Evolutionary conservation across 2,329 filamentous ascomycete genomes (phyloP).

Genomic region (Aphanoascus verrucosus): DNA sequence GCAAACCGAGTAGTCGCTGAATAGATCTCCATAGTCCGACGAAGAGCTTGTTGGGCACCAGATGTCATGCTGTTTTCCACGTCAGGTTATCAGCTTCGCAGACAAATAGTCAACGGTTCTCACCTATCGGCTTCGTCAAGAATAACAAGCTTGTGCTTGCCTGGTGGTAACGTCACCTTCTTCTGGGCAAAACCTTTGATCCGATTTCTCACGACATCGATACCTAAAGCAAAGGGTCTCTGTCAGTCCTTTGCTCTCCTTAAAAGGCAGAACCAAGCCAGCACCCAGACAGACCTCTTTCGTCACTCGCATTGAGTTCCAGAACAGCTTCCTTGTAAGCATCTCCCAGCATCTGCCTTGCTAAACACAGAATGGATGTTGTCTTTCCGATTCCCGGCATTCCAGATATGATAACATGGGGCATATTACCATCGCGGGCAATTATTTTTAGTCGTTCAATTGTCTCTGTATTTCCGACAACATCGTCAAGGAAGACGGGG

Average conservation of each 20-base stretch:
- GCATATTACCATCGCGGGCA: slow-evolving; percentile 97
- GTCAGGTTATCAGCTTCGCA: neutral
- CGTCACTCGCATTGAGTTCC: slow-evolving; percentile 92
- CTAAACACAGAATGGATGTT: slow-evolving; percentile 85
- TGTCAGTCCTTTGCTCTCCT: neutral
- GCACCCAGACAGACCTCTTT: slow-evolving; percentile 51
- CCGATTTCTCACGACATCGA: slow-evolving; percentile 91
- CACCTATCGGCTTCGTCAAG: slow-evolving; percentile 89
- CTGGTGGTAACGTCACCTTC: slow-evolving; percentile 85
- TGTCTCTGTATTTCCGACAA: slow-evolving; percentile 95
- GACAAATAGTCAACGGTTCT: neutral
- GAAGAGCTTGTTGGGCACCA: slow-evolving; percentile 86
- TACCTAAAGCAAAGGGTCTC: slow-evolving; percentile 44
- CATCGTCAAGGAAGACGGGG: slow-evolving; percentile 86
- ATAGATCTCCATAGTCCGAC: slow-evolving; percentile 98
- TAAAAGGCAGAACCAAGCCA: neutral
- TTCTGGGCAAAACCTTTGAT: slow-evolving; percentile 99
- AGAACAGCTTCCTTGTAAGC: slow-evolving; percentile 95
- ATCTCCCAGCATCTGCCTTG: slow-evolving; percentile 80
- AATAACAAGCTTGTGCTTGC: slow-evolving; percentile 91
- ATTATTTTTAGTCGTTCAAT: slow-evolving; percentile 97
- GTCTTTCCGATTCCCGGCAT: slow-evolving; percentile 99
- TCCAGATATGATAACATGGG: slow-evolving; percentile 97
- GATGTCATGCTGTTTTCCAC: slow-evolving; percentile 64
- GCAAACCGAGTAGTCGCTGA: slow-evolving; percentile 92